These are phyloP conservation scores for Kewa caespitosa DNA, from an alignment of 179 eudicot genomes.

Conservation along the genomic window DNA sequence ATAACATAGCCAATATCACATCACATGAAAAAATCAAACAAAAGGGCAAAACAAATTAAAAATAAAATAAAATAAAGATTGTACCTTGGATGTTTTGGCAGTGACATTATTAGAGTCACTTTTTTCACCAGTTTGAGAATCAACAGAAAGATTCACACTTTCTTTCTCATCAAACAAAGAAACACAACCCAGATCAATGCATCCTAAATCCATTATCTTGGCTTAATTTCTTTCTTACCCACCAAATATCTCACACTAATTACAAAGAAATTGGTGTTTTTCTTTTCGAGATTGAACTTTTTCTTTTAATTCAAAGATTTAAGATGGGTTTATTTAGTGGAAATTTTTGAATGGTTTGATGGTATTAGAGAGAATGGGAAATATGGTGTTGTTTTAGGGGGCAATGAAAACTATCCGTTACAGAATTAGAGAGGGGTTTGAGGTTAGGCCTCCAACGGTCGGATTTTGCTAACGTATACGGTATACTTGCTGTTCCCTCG, in stretches of 20 bases:
- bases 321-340: background rate
- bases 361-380: background rate
- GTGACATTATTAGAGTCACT: conserved; percentile 34
- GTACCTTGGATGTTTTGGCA: conserved; percentile 52
- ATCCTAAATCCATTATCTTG: conserved; percentile 60
- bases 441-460: conserved; percentile 51
- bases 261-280: background rate
- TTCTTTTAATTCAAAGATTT: background rate
- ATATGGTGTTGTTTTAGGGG: background rate
- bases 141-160: conserved; percentile 22
- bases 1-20: background rate
- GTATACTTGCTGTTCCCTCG: background rate
- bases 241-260: background rate
- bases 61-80: background rate
- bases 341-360: background rate
- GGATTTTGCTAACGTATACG: conserved; percentile 15
- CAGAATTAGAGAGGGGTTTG: conserved; percentile 10
- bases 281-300: background rate
- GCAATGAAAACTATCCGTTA: conserved; percentile 44
- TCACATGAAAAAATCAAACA: background rate
- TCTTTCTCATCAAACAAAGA: conserved; percentile 36
- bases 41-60: background rate
- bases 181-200: conserved; percentile 67
- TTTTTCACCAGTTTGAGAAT: conserved; percentile 11
- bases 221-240: background rate